A percentile compares a stretch with the other conserved stretches of the same genome.
These are phyloP conservation scores for Suillus variegatus DNA, from an alignment of 768 basidiomycete genomes.

Conservation along the genomic window DNA sequence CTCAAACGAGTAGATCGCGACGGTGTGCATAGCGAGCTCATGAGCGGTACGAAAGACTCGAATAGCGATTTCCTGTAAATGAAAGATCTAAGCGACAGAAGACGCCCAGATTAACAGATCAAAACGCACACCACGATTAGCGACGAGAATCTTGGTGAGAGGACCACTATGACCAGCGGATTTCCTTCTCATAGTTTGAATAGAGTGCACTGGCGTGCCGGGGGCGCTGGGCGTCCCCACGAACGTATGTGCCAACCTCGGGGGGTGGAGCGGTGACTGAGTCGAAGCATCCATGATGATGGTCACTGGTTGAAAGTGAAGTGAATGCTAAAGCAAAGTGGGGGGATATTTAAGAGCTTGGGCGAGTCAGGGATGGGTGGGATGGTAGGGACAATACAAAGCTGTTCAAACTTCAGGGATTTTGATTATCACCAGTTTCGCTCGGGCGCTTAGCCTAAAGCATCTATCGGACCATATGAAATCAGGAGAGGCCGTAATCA, in stretches of 20 bases:
- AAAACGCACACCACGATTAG: conserved; percentile 83
- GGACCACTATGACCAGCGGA: conserved; percentile 89
- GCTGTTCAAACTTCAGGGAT: background rate
- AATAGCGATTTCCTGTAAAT: conserved; percentile 93
- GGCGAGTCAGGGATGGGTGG: conserved; percentile 1
- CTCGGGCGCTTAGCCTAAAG: background rate
- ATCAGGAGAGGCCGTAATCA: conserved; percentile 5
- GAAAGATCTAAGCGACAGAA: conserved; percentile 9
- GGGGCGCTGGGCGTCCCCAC: conserved; percentile 74
- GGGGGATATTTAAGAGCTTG: conserved; percentile 11
- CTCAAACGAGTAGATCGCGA: conserved; percentile 97
- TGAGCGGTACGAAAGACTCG: conserved; percentile 98
- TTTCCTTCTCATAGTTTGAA: conserved; percentile 89
- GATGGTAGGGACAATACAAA: background rate
- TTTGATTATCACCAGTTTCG: conserved; percentile 11
- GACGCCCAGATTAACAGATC: conserved; percentile 11
- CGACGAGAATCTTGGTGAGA: conserved; percentile 88
- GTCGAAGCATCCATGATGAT: conserved; percentile 31
- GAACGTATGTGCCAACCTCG: conserved; percentile 73
- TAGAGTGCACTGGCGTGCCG: conserved; percentile 86
- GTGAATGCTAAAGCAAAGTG: background rate
- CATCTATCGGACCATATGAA: conserved; percentile 1
- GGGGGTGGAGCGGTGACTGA: conserved; percentile 57
- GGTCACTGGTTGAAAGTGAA: conserved; percentile 17
- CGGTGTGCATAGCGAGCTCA: conserved; percentile 98